Base-by-base conservation (phyloP, 129 eudicot species). In the Rutidosis leptorrhynchoides region DNA sequence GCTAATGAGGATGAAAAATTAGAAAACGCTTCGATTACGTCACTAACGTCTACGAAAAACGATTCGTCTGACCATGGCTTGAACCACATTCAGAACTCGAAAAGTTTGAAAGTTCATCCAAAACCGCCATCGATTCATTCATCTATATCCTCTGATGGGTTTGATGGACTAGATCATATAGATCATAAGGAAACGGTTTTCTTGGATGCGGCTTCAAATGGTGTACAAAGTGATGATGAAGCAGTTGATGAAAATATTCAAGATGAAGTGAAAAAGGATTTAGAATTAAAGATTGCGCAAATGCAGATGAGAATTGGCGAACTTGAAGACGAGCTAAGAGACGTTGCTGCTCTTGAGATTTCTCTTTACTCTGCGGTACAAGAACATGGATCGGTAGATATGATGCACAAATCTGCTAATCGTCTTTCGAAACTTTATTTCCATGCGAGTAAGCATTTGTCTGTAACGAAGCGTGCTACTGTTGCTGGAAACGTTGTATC, bases 271-370 rank as follows among this genome's bases (percentile, higher is more conserved):
- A 68, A 74, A 55, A 84, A 76, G 48, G 86, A 68, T 33, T 54
- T 71, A 48, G 67, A 84, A 29, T 76, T 58, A 40, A 85, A 69
- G 74, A 72, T 85, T 77, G 83, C 78, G 62, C 81, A 80, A 73
- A 91, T 87, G 97, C 85, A 85, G 79, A 65, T 37, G 58, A 91
- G 84, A 57, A 84, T 91, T 24, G 87, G 70, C 78, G 74, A 85
- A 75, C 96, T 91, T 64, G 94, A 91, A 67, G 91, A 80, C 30
- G 97, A 91, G 80, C 72, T 91, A 43, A 83, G 96, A 62, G 97
- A 84, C 75, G 97, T 87, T 64, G 97, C 97, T 52, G 96, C 90
- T 75, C 84, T 91, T 59, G 97, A 91, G 77, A 65, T 87, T 35
- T 81, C 96, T 59, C 86, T 91, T 1, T 87, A 87, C 60, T 84